Evolutionary conservation across 2,329 filamentous ascomycete genomes (phyloP), one percentile per base, ranked within the genome.

Genomic region (Colletotrichum tabaci): DNA sequence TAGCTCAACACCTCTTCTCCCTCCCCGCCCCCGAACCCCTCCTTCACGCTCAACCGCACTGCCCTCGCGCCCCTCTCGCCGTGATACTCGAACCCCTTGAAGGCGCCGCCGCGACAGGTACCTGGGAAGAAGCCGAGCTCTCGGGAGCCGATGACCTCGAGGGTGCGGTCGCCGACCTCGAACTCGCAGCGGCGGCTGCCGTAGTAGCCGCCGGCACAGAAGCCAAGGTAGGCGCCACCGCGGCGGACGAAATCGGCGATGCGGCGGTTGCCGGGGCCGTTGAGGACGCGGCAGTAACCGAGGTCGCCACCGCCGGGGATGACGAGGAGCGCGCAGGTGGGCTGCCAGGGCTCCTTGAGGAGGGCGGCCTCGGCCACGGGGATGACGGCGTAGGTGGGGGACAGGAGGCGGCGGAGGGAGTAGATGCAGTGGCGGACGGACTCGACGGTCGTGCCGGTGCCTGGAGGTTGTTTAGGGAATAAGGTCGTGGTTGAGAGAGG

Each of bases 161-260:
- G 88, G 2, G 88, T 87, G 75, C 88, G 88, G 78, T 72, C 61
- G 2, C 95, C 94, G 15, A 96, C 91, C 82, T 98, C 96, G 74
- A 98, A 99, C 80, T 99, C 96, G 79, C 96, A 98, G 74, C 87
- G 88, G 49, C 87, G 86, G 75, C 88, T 91, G 26, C 93, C 96
- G 77, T 98, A 99, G 83, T 99, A 99, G 13, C 93, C 96, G 6
- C 96, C 96, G 2, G 96, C 96, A 79, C 96, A 99, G 77, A 99
- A 92, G 0, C 96, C 96, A 2, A 99, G 87, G 79, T 96, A 99
- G 0, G 89, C 86, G 18, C 96, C 96, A 38, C 96, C 96, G 40
- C 90, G 88, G 71, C 94, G 93, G 61, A 99, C 94, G 78, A 93
- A 99, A 75, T 96, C 92, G 66, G 88, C 86, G 80, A 99, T 98